Evolutionary conservation across 306 rosid genomes (phyloP).

Genomic region (Sicyos baderoa): DNA sequence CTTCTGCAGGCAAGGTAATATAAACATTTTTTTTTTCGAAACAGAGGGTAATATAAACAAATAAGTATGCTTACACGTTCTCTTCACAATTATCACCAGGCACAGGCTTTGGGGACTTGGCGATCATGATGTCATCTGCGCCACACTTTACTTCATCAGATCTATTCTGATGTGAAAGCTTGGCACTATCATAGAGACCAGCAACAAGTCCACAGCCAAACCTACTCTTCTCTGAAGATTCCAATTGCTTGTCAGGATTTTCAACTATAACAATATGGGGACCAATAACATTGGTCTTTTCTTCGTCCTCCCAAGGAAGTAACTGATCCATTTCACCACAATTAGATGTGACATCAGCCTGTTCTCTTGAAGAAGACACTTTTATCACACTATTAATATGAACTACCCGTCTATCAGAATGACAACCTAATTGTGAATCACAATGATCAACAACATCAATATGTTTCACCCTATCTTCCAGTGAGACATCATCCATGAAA

Average conservation of each 20-base stretch:
- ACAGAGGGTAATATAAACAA: not conserved
- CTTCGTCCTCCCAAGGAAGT: constrained; percentile 29
- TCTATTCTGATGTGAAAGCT: constrained; percentile 30
- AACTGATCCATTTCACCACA: constrained; percentile 30
- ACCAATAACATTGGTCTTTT: constrained; percentile 19
- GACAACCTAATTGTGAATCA: constrained; percentile 27
- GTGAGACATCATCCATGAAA: constrained; percentile 24
- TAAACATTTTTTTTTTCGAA: not conserved
- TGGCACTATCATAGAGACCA: constrained; percentile 16
- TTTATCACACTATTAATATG: constrained; percentile 23
- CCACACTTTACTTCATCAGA: constrained; percentile 23
- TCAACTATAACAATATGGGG: constrained; percentile 21
- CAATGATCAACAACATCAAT: constrained; percentile 25
- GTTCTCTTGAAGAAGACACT: constrained; percentile 21
- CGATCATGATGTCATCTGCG: constrained; percentile 29
- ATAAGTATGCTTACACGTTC: constrained; percentile 47
- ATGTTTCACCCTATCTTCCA: constrained; percentile 24
- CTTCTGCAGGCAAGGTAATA: not conserved
- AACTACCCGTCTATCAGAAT: constrained; percentile 26
- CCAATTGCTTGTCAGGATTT: constrained; percentile 28
- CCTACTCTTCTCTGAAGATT: constrained; percentile 27
- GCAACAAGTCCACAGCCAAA: constrained; percentile 26
- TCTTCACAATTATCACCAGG: constrained; percentile 32
- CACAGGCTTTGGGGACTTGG: constrained; percentile 29
- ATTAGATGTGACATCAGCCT: constrained; percentile 24